A percentile compares a stretch with the other conserved stretches of the same genome.
These are phyloP conservation scores for Penicillium pulvis DNA, from an alignment of 495 filamentous ascomycete genomes.

Conservation along the genomic window DNA sequence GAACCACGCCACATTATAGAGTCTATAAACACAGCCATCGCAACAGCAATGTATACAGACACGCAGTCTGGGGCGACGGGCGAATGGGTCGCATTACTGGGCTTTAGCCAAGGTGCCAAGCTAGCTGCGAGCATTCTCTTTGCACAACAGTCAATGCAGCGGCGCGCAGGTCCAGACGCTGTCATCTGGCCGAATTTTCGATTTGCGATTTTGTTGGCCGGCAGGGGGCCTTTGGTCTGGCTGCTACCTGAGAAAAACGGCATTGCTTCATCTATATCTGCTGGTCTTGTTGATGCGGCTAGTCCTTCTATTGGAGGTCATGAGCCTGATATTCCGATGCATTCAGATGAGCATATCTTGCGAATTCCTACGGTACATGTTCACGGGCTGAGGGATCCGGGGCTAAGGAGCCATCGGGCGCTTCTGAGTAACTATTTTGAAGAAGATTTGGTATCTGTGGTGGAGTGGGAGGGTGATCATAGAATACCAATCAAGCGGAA, in stretches of 20 bases:
- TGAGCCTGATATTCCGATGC: not conserved
- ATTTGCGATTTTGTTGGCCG: slow-evolving; percentile 54
- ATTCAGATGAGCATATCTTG: not conserved
- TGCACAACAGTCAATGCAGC: slow-evolving; percentile 19
- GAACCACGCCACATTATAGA: not conserved
- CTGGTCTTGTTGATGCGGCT: not conserved
- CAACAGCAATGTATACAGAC: slow-evolving; percentile 29
- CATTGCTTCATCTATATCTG: not conserved
- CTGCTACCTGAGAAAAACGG: slow-evolving; percentile 31
- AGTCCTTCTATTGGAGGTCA: not conserved
- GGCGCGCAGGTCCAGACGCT: not conserved
- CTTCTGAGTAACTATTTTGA: not conserved
- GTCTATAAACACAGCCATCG: slow-evolving; percentile 6
- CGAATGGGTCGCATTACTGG: slow-evolving; percentile 60
- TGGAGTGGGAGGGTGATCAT: slow-evolving; percentile 13
- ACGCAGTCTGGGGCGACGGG: slow-evolving; percentile 50
- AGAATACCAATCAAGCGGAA: slow-evolving; percentile 6
- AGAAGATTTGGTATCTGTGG: not conserved
- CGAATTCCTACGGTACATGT: slow-evolving; percentile 11
- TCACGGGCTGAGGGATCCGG: slow-evolving; percentile 6
- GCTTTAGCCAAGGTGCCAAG: slow-evolving; percentile 62
- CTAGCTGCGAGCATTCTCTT: slow-evolving; percentile 49
- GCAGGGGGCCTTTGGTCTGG: slow-evolving; percentile 54
- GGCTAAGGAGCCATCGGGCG: not conserved
- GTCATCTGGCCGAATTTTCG: slow-evolving; percentile 3